phyloP scores from a whole-genome alignment of 345 rosid species.

The Boechera retrofracta region DNA sequence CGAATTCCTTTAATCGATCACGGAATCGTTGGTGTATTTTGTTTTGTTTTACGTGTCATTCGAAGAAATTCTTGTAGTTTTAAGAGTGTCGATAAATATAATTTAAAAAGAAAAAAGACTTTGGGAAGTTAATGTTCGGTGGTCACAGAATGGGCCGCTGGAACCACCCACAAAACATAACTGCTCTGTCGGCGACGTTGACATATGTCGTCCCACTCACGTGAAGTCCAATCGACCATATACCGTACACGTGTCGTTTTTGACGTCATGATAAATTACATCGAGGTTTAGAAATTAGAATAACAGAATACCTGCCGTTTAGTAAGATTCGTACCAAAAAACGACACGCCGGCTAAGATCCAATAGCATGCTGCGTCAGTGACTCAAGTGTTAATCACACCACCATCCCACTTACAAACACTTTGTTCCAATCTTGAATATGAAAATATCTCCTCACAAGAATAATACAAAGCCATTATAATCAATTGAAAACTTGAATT shows the following conservation, averaged over 20 bases:
- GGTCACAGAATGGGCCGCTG: conserved; percentile 38
- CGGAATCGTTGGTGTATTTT: neutral
- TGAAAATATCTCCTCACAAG: neutral
- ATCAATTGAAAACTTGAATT: neutral
- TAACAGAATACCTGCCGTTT: conserved; percentile 29
- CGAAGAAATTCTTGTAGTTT: neutral
- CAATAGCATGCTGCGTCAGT: neutral
- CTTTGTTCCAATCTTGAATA: conserved; percentile 16
- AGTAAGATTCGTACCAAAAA: neutral
- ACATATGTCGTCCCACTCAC: conserved; percentile 33
- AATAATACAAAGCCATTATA: neutral
- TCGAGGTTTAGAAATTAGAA: neutral
- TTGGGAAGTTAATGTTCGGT: conserved; percentile 34
- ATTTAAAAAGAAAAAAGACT: neutral
- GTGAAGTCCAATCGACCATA: conserved; percentile 16
- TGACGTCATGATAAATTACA: neutral
- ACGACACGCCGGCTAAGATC: conserved; percentile 15
- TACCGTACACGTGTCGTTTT: conserved; percentile 25
- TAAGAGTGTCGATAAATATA: neutral
- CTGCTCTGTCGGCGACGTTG: conserved; percentile 29
- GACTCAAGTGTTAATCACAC: neutral
- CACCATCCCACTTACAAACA: conserved; percentile 56
- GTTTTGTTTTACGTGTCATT: neutral
- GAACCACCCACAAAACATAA: conserved; percentile 25
- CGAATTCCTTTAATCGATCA: neutral